These are phyloP conservation scores for Graphilbum fragrans DNA, from an alignment of 2,329 filamentous ascomycete species.

Conservation along the genomic window DNA sequence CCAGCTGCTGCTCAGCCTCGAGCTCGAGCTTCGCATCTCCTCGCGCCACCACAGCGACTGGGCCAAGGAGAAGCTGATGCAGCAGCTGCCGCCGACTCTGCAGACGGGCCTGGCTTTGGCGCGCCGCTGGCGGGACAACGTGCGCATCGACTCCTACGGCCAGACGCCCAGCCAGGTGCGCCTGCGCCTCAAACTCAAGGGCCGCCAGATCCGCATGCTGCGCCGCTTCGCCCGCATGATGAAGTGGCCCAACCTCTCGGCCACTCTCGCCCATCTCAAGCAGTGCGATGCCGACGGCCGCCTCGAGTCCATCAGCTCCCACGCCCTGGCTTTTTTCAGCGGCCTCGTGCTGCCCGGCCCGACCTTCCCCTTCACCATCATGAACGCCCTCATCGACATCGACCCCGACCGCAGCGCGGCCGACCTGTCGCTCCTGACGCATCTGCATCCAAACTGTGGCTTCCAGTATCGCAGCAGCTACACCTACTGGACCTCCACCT, in stretches of 20 bases:
- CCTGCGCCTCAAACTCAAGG: conserved; percentile 53
- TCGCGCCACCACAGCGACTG: conserved; percentile 46
- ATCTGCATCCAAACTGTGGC: conserved; percentile 56
- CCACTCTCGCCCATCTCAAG: conserved; percentile 50
- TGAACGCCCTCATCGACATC: conserved; percentile 67
- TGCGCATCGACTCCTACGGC: conserved; percentile 52
- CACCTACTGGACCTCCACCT: conserved; percentile 64
- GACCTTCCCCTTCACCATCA: conserved; percentile 61
- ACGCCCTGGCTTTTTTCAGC: conserved; percentile 67
- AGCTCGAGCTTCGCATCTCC: conserved; percentile 59
- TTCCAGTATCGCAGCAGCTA: conserved; percentile 65
- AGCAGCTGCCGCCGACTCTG: conserved; percentile 56
- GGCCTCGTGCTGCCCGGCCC: conserved; percentile 59
- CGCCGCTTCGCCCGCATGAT: conserved; percentile 57
- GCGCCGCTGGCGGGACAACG: conserved; percentile 58
- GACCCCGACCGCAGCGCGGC: conserved; percentile 57
- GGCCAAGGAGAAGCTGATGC: conserved; percentile 51
- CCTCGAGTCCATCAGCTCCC: conserved; percentile 51
- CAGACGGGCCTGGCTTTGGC: conserved; percentile 65
- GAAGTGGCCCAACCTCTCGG: conserved; percentile 64
- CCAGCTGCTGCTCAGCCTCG: conserved; percentile 61
- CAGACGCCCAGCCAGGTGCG: conserved; percentile 41
- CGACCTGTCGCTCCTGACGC: conserved; percentile 53
- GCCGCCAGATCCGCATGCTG: conserved; percentile 56
- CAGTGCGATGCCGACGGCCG: conserved; percentile 45